Evolutionary conservation across 371 early-diverging fungal genomes (phyloP).

Genomic region (Mucor plumbeus): DNA sequence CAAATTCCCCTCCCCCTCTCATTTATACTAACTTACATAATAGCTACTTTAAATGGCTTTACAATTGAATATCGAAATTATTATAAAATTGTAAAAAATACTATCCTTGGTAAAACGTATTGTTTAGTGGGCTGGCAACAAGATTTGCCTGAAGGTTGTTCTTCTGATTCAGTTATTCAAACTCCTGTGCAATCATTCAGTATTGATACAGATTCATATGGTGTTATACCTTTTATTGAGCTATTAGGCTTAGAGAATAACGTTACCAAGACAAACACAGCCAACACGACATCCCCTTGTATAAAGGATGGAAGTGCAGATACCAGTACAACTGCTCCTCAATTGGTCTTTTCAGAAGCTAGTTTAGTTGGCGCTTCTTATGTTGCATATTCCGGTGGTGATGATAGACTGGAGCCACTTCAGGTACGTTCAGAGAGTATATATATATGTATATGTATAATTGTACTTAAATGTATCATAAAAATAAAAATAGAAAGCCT

Average conservation of each 20-base stretch:
- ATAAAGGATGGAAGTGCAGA: constrained; percentile 8
- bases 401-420: constrained; percentile 22
- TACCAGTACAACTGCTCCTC: constrained; percentile 1
- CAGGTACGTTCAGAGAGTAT: constrained; percentile 11
- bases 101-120: constrained; percentile 6
- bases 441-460: background rate
- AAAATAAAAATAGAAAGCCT: constrained; percentile 23
- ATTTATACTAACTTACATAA: background rate
- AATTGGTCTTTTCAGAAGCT: constrained; percentile 8
- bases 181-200: constrained; percentile 16
- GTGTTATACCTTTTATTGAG: constrained; percentile 30
- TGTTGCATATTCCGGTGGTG: constrained; percentile 24
- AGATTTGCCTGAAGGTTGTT: constrained; percentile 16
- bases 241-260: constrained; percentile 22
- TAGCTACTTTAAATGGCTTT: constrained; percentile 24
- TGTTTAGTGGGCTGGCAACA: constrained; percentile 28
- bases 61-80: constrained; percentile 34
- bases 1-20: too few relatives aligned
- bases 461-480: background rate
- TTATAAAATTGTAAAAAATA: constrained; percentile 33
- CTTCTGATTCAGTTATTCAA: background rate
- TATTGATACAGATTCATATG: constrained; percentile 16
- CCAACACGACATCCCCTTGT: constrained; percentile 28
- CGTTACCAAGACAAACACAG: constrained; percentile 5
- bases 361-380: background rate